Base-by-base conservation (phyloP, 306 rosid genomes). In the Sicyos baderoa region DNA sequence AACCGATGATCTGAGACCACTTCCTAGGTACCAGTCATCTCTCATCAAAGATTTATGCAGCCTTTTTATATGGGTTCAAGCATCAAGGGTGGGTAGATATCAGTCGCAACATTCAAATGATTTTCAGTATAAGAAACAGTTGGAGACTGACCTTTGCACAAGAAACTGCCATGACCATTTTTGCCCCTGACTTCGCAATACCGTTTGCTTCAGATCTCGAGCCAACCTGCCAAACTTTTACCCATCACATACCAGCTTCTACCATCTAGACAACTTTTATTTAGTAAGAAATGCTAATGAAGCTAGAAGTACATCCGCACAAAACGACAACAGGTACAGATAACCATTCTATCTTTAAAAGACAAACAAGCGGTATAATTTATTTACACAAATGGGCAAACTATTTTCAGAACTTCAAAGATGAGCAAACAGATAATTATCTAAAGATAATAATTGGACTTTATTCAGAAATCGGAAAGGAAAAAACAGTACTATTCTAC, bases 91-190 rank as follows among this genome's bases (percentile, higher is more conserved):
- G 40, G 17, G 6, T 19, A 22, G 71, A 65, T 45, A 65, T 22
- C 7, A 22, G 19, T 65, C 12, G 12, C 32, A 65, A 0, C 54
- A 12, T 21, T 44, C n/a, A 45, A 22, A 65, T 45, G 22, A 45
- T 9, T 45, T 22, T 21, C 14, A 45, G 2, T 45, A 63, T 11
- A 63, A 37, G 29, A 7, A 25, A 53, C 37, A 14, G 15, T 18
- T 59, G 4, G 70, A 59, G 58, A 78, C 84, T 35, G 63, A 93
- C 98, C 98, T 93, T 93, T 48, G 98, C 95, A 72, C 98, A 93
- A 71, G 98, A 88, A 74, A 89, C 98, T 71, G 98, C 98, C 98
- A 89, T 89, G 76, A 89, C 98, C 95, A 93, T 85, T 81, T 93
- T 93, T n/a, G 98, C 97, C 70, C 97, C 96, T 29, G 98, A 84